Evolutionary conservation across 257 asterid species (phyloP), one percentile per base, ranked within the genome.

Genomic region (Solanum clarkiae): DNA sequence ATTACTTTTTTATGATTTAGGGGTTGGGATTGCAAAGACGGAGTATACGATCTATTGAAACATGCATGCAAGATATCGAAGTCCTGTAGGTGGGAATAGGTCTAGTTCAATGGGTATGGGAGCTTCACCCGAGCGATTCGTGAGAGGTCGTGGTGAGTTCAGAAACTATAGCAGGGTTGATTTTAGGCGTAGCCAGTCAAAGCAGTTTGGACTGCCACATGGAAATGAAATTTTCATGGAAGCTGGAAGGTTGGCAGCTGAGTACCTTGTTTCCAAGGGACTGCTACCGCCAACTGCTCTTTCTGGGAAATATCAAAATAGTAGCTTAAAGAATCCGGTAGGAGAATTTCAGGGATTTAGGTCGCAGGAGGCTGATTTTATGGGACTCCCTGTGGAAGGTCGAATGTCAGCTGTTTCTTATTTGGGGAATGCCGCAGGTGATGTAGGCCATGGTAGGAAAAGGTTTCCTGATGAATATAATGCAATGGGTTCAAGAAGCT

Each of bases 211-310:
- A 69, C 88, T 91, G 45, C 88, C 95, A 0, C 88, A 87, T 47
- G 91, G 84, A 85, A 68, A 91, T 26, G 96, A 92, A 75, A 40
- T 97, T 87, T 93, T 97, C 71, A 85, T 95, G 87, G 98, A 97
- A 88, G 99, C 99, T 62, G 99, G 99, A 66, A 92, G 88, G 86
- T 84, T 97, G 82, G 99, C 99, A 9, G 94, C 98, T 60, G 98
- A 97, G 88, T 97, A 93, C 84, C 88, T 95, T 88, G 94, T 95
- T 63, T 85, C 95, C 72, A 95, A 92, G 85, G 99, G 98, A 24
- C 83, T 92, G 85, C 87, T 97, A 86, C 97, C 95, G 32, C 91
- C 91, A 80, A 88, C 87, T 89, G 97, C 92, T 17, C 93, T 93
- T 40, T 87, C 95, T 1, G 99, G 97, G 55, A 94, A 93, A 89